These are phyloP conservation scores for Dalbergia cochinchinensis DNA, from an alignment of 306 rosid genomes.

Conservation along the genomic window DNA sequence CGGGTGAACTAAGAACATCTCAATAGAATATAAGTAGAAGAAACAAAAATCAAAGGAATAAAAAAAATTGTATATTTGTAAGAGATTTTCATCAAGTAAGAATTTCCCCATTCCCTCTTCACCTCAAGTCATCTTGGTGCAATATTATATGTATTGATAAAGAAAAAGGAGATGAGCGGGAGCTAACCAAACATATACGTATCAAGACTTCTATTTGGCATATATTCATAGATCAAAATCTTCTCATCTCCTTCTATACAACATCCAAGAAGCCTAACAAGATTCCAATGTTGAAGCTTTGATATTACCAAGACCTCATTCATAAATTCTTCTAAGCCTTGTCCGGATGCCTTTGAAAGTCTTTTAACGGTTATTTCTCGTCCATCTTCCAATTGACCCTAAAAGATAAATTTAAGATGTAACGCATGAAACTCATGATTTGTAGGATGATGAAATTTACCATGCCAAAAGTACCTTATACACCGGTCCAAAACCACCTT, in stretches of 20 bases:
- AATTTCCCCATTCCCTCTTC: no score
- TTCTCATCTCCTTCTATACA: slow-evolving; percentile 51
- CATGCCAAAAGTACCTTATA: slow-evolving; percentile 29
- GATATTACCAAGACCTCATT: slow-evolving; percentile 56
- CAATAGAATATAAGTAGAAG: background rate
- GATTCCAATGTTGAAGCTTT: slow-evolving; percentile 56
- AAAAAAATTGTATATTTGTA: background rate
- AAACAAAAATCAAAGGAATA: background rate
- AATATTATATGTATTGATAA: background rate
- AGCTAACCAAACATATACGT: slow-evolving; percentile 46
- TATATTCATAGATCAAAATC: slow-evolving; percentile 53
- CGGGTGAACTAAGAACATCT: background rate
- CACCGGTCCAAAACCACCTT: slow-evolving; percentile 43
- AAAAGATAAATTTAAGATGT: background rate
- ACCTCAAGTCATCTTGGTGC: background rate
- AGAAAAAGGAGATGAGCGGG: background rate
- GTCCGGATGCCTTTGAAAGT: slow-evolving; percentile 41
- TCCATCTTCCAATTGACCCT: slow-evolving; percentile 35
- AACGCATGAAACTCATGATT: background rate
- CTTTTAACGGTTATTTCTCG: slow-evolving; percentile 52
- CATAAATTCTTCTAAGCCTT: slow-evolving; percentile 53
- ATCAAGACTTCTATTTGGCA: slow-evolving; percentile 56
- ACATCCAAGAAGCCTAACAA: slow-evolving; percentile 45
- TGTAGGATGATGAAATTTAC: background rate
- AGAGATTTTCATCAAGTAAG: background rate